A percentile compares a stretch with the other conserved stretches of the same genome.
These are phyloP conservation scores for Rhodotorula sphaerocarpa DNA, from an alignment of 768 basidiomycete species.

Conservation along the genomic window DNA sequence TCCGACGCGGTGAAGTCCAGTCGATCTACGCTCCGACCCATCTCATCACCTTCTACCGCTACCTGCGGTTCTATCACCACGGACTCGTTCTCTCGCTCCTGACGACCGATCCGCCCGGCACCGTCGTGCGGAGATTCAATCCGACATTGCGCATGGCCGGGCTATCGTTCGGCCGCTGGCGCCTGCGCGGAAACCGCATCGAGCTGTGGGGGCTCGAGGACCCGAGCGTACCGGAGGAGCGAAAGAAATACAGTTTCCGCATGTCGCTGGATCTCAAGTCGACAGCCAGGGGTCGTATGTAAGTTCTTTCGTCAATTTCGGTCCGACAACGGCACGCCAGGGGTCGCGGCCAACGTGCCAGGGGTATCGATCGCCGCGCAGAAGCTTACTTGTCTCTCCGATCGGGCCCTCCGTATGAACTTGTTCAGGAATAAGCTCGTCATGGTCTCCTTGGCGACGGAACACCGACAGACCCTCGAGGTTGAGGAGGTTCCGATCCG, in stretches of 20 bases:
- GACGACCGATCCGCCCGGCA: slow-evolving; percentile 33
- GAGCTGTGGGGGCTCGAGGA: slow-evolving; percentile 32
- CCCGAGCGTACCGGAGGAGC: slow-evolving; percentile 5
- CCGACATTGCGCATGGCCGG: slow-evolving; percentile 28
- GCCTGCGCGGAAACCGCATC: slow-evolving; percentile 31
- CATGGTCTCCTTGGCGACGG: slow-evolving; percentile 33
- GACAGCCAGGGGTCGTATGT: slow-evolving; percentile 35
- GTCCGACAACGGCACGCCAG: not conserved
- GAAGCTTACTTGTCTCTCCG: too few species aligned
- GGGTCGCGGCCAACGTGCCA: too few species aligned
- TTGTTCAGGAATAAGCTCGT: slow-evolving; percentile 41
- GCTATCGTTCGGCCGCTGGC: slow-evolving; percentile 31
- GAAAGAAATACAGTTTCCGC: slow-evolving; percentile 35
- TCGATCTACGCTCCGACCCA: slow-evolving; percentile 32
- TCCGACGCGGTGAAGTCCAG: slow-evolving; percentile 33
- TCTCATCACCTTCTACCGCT: slow-evolving; percentile 38
- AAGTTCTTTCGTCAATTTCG: not conserved
- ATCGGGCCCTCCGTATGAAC: too few species aligned
- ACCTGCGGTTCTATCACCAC: slow-evolving; percentile 36
- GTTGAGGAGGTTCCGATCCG: slow-evolving; percentile 31
- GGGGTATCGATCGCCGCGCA: too few species aligned
- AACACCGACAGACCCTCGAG: slow-evolving; percentile 29
- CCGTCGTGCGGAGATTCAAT: slow-evolving; percentile 34
- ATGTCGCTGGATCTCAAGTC: slow-evolving; percentile 30
- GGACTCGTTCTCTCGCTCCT: slow-evolving; percentile 38